Evolutionary conservation across 768 basidiomycete species (phyloP), one percentile per base, ranked within the genome.

Genomic region (Tylopilus balloui): DNA sequence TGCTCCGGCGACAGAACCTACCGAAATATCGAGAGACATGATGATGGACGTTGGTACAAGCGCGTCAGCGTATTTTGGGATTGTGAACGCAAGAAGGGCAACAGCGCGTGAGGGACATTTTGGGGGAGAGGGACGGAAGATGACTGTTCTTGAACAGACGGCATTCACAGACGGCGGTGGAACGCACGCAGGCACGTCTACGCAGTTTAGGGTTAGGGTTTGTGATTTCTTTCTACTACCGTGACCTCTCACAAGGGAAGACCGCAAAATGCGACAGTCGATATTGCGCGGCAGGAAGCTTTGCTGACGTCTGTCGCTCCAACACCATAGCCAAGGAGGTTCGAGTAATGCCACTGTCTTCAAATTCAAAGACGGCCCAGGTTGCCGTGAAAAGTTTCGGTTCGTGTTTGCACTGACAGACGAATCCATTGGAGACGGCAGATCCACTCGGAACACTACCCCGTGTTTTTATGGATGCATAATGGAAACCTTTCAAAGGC

Each of bases 1-100:
- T 8, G 9, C 11, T 38, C 9, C 6, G 41, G 43, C 20, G 15
- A 44, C 23, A 35, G 31, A 52, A 65, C 74, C 54, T 52, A 90
- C 88, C 92, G 81, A 69, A 92, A 92, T 67, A 96, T 84, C 21
- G 89, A 85, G 44, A 96, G 78, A 69, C 92, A 92, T 71, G 88
- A 86, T 3, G 91, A 92, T 9, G 93, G 91, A 15, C 81, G 77
- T 60, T 86, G 81, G 62, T 93, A 96, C 42, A 96, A 73, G 21
- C 91, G 79, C 17, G 80, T 83, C 43, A 94, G 68, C 11, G 84
- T 82, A 50, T 76, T 83, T 64, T 89, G 86, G 0, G 88, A 85
- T 60, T 92, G 88, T 0, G 81, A 78, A 51, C 88, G 84, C 23
- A 95, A 73, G 69, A 92, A 93, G 0, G 87, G 82, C 21, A 92